Evolutionary conservation across 306 rosid genomes (phyloP), one percentile per base, ranked within the genome.

Genomic region (Corylus heterophylla): DNA sequence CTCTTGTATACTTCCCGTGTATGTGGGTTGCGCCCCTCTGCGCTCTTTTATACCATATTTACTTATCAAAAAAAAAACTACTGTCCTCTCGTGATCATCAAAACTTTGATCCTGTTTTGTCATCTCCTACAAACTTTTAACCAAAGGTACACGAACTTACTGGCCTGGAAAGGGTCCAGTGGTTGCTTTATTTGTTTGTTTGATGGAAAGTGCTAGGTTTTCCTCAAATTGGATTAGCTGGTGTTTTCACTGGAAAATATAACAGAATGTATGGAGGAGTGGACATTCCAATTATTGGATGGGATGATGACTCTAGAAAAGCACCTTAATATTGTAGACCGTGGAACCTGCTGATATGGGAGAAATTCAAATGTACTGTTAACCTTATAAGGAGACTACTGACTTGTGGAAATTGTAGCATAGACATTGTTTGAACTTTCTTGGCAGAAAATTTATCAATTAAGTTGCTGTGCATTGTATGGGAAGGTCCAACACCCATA

Each of bases 131-230:
- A 25, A 59, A 59, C 0, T 59, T 9, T 59, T 59, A 59, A 59
- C 66, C 37, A 11, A 59, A 59, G 66, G 66, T 59, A 52, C 66
- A 59, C 66, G 8, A 22, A 59, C 66, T 22, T 59, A 59, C 66
- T 59, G 45, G 45, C 45, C 7, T 7, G 7, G 45, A 42, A 42
- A 42, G 45, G 12, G 66, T 29, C 5, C 66, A 59, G 12, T 25
- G 14, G 37, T 59, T 59, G 66, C 37, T 59, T 2, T 49, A 22
- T 59, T 22, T 25, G 22, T 55, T n/a, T 55, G 62, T 59, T 59
- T 25, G 7, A 59, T 4, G 37, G 11, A 59, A 25, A 42, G 31
- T 12, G 8, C 25, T 59, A 9, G 66, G 27, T 59, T 59, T 59
- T 22, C 35, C 35, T 59, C 27, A 59, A 22, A 59, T 59, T 59